A percentile compares a stretch with the other conserved stretches of the same genome.
These are phyloP conservation scores for Solanum habrochaites DNA, from an alignment of 257 asterid species.

Conservation along the genomic window DNA sequence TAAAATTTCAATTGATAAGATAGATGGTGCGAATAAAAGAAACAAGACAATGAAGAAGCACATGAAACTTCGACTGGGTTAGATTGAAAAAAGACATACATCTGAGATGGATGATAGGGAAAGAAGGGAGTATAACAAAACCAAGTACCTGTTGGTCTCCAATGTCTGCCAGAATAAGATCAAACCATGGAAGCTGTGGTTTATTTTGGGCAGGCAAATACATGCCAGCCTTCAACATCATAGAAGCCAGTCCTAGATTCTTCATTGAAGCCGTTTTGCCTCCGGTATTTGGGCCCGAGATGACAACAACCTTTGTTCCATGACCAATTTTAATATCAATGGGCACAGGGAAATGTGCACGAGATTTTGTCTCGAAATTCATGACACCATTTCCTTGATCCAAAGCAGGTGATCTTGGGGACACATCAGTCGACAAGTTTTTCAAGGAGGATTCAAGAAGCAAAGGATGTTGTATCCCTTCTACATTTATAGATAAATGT, in stretches of 20 bases:
- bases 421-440: constrained; percentile 9
- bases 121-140: not conserved
- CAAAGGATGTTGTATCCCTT: constrained; percentile 72
- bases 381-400: constrained; percentile 20
- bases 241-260: constrained; percentile 72
- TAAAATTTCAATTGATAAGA: not conserved
- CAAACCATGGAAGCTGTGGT: constrained; percentile 91
- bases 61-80: not conserved
- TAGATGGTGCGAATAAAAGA: not conserved
- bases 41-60: not conserved
- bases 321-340: constrained; percentile 58
- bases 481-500: constrained; percentile 39
- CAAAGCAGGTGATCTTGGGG: constrained; percentile 12
- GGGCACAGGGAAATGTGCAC: constrained; percentile 60
- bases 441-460: constrained; percentile 57
- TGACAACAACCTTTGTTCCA: constrained; percentile 63
- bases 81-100: not conserved
- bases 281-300: constrained; percentile 96
- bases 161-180: constrained; percentile 86
- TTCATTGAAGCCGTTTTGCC: constrained; percentile 99
- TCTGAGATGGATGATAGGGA: not conserved
- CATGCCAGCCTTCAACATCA: constrained; percentile 93
- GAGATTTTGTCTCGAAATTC: constrained; percentile 13
- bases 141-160: constrained; percentile 83
- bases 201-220: constrained; percentile 63